Percentiles rank a stretch among this genome's conserved stretches.
Conservation (phyloP, 2,329 filamentous ascomycete species). For the Rhexocercosporidium sp. region DNA sequence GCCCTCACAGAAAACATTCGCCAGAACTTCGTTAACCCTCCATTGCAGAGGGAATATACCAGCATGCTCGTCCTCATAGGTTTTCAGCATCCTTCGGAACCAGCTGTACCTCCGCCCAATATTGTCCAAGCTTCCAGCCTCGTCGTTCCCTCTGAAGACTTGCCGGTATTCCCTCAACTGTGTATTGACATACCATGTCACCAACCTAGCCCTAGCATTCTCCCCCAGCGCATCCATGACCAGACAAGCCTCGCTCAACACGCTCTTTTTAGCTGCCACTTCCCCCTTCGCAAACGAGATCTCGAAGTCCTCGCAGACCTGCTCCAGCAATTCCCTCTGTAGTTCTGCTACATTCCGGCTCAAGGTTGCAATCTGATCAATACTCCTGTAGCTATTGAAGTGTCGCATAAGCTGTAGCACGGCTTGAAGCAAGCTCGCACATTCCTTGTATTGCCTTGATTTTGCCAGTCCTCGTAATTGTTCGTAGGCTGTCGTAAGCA, state of each 20-base stretch:
- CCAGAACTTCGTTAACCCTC: conserved; percentile 88
- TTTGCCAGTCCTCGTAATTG: conserved; percentile 84
- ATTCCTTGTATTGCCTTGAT: conserved; percentile 91
- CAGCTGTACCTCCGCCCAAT: conserved; percentile 94
- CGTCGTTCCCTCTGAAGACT: conserved; percentile 94
- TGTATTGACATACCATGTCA: conserved; percentile 98
- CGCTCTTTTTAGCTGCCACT: conserved; percentile 69
- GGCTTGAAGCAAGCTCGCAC: conserved; percentile 89
- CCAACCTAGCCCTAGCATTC: conserved; percentile 76
- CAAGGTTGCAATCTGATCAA: conserved; percentile 94
- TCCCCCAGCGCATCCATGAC: conserved; percentile 97
- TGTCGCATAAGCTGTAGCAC: conserved; percentile 98
- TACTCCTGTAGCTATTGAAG: conserved; percentile 97
- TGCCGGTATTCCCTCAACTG: conserved; percentile 94
- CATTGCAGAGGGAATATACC: conserved; percentile 85
- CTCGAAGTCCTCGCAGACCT: conserved; percentile 99
- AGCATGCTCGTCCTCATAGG: conserved; percentile 92
- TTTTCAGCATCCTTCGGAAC: conserved; percentile 95
- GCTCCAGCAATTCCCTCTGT: conserved; percentile 89
- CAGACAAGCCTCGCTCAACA: conserved; percentile 84
- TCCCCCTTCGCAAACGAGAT: conserved; percentile 91
- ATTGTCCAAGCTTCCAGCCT: conserved; percentile 95
- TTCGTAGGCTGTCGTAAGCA: conserved; percentile 99
- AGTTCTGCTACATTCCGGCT: conserved; percentile 92
- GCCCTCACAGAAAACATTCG: conserved; percentile 92